Conservation (phyloP, 345 rosid species). For the Combretum micranthum region DNA sequence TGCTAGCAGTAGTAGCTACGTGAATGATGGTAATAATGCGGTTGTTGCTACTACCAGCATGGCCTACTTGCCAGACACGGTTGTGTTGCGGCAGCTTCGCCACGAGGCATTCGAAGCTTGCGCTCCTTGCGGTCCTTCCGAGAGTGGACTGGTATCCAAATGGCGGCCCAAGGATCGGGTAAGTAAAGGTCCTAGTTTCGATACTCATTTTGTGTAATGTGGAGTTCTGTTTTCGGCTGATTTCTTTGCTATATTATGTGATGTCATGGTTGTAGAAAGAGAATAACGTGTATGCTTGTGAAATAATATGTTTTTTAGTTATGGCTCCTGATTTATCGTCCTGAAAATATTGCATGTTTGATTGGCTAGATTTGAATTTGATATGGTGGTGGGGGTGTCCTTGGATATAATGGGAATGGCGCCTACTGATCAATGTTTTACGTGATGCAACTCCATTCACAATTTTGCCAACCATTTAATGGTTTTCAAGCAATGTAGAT, state of each 20-base stretch:
- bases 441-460: no score
- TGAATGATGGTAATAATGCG: slow-evolving; percentile 33
- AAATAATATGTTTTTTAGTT: no score
- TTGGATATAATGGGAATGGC: no score
- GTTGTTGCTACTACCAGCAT: slow-evolving; percentile 36
- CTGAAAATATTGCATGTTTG: no score
- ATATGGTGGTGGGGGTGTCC: no score
- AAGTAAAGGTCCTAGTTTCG: slow-evolving; percentile 16
- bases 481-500: no score
- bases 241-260: background rate
- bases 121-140: slow-evolving; percentile 58
- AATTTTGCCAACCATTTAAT: no score
- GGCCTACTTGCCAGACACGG: slow-evolving; percentile 82
- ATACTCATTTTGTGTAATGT: background rate
- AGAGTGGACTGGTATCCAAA: slow-evolving; percentile 59
- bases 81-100: slow-evolving; percentile 81
- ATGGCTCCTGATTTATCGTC: no score
- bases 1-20: slow-evolving; percentile 59
- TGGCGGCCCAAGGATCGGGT: slow-evolving; percentile 99
- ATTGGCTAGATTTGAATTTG: no score
- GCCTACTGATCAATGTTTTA: no score
- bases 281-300: no score
- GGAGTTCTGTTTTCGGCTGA: background rate
- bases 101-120: slow-evolving; percentile 84
- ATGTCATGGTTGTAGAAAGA: background rate